Evolutionary conservation across 108 stramenopile genomes (phyloP).

Genomic region (Chaetoceros muelleri): DNA sequence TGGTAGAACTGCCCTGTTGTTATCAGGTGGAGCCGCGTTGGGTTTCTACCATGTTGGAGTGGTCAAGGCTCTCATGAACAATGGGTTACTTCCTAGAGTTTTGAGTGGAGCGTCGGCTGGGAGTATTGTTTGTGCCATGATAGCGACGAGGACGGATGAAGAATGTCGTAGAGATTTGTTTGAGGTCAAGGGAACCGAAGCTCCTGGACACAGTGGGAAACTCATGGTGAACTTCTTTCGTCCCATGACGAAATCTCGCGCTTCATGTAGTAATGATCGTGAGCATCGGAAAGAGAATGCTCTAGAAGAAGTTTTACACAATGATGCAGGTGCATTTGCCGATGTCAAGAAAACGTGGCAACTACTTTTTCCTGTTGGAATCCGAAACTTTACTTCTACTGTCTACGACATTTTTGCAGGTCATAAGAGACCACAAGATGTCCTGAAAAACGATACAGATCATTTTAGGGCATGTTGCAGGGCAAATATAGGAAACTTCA

Average conservation of each 20-base stretch:
- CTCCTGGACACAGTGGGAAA: constrained; percentile 76
- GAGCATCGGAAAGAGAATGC: constrained; percentile 1
- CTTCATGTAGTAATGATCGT: not conserved
- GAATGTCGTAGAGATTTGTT: constrained; percentile 81
- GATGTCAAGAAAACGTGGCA: constrained; percentile 64
- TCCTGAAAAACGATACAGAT: constrained; percentile 87
- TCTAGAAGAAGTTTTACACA: constrained; percentile 23
- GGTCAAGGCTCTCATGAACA: constrained; percentile 84
- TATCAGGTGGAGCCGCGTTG: constrained; percentile 88
- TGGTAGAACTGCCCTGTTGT: constrained; percentile 91
- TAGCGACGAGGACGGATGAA: constrained; percentile 89
- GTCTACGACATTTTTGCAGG: constrained; percentile 67
- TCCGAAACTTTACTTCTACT: constrained; percentile 47
- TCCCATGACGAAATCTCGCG: constrained; percentile 23
- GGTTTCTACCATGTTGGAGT: constrained; percentile 98
- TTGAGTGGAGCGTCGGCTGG: constrained; percentile 95
- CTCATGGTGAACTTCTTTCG: constrained; percentile 81
- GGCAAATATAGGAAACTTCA: constrained; percentile 86
- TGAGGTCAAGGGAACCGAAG: constrained; percentile 62
- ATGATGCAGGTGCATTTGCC: constrained; percentile 45
- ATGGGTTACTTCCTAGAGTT: constrained; percentile 92
- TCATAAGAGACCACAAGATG: constrained; percentile 61
- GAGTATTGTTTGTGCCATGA: constrained; percentile 84
- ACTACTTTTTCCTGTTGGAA: constrained; percentile 51
- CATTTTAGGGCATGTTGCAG: constrained; percentile 77